A percentile compares a stretch with the other conserved stretches of the same genome.
These are phyloP conservation scores for Boletus vermiculosoides DNA, from an alignment of 768 basidiomycete genomes.

Conservation along the genomic window DNA sequence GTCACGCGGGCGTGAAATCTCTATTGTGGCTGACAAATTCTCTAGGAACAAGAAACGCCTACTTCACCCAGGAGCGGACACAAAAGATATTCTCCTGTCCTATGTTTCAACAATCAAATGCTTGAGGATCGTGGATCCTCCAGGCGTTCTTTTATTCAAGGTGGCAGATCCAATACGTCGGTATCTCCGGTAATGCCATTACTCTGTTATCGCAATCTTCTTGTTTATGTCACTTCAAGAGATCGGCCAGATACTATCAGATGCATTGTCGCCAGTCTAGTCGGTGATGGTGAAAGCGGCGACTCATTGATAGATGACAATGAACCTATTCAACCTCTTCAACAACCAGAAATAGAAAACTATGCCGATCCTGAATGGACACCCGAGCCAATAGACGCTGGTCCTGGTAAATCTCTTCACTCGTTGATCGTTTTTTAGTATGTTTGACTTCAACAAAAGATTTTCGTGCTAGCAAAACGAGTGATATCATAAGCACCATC, in stretches of 20 bases:
- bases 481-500: constrained; percentile 93
- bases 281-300: constrained; percentile 79
- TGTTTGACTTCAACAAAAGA: constrained; percentile 45
- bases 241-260: constrained; percentile 91
- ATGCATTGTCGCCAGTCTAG: constrained; percentile 87
- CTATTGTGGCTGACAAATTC: constrained; percentile 3
- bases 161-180: constrained; percentile 90
- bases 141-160: constrained; percentile 88
- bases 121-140: constrained; percentile 86
- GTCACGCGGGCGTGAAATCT: constrained; percentile 6
- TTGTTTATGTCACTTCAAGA: constrained; percentile 38
- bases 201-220: not conserved
- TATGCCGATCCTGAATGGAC: constrained; percentile 92
- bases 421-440: not conserved
- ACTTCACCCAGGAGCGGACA: constrained; percentile 94
- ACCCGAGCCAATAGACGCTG: constrained; percentile 95
- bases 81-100: constrained; percentile 82
- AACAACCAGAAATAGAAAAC: constrained; percentile 77
- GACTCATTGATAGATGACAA: constrained; percentile 84
- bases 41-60: constrained; percentile 80
- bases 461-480: constrained; percentile 86
- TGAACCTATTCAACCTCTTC: constrained; percentile 74
- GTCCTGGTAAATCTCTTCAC: constrained; percentile 60
- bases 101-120: constrained; percentile 94
- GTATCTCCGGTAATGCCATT: constrained; percentile 69